Conservation (phyloP, 345 rosid genomes). For the Chamaenerion angustifolium region DNA sequence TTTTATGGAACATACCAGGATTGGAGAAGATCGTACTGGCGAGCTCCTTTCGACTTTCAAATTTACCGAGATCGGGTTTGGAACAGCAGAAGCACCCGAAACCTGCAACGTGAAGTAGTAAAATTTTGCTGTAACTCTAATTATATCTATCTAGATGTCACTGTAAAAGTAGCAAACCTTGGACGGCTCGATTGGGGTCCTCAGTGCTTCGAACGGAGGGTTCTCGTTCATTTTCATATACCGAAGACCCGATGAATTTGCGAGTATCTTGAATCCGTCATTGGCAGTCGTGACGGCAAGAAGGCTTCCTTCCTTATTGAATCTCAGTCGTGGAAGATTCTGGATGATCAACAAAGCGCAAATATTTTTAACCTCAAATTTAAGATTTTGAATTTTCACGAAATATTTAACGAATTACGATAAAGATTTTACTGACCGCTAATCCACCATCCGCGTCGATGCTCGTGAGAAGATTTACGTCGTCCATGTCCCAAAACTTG, state of each 20-base stretch:
- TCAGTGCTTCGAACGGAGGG: slow-evolving; percentile 47
- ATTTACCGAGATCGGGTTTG: slow-evolving; percentile 38
- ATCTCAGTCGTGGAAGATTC: slow-evolving; percentile 66
- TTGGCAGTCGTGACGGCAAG: slow-evolving; percentile 82
- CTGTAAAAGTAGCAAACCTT: no score
- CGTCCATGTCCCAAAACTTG: slow-evolving; percentile 94
- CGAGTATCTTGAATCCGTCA: slow-evolving; percentile 84
- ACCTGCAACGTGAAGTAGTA: slow-evolving; percentile 22
- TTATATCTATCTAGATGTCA: no score
- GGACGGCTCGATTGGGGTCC: slow-evolving; percentile 52
- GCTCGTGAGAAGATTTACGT: slow-evolving; percentile 31
- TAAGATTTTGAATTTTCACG: no score
- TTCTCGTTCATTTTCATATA: slow-evolving; percentile 45
- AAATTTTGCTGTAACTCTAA: no score
- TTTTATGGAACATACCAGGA: slow-evolving; percentile 2
- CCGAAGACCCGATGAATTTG: slow-evolving; percentile 54
- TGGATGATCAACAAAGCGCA: slow-evolving; percentile 12
- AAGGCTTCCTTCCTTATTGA: slow-evolving; percentile 81
- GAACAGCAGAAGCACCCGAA: slow-evolving; percentile 40
- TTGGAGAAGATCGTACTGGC: slow-evolving; percentile 58
- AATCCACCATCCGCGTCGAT: slow-evolving; percentile 84
- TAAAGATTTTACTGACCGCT: slow-evolving; percentile 38
- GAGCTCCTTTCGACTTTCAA: slow-evolving; percentile 79
- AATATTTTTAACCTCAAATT: slow-evolving; percentile 1
- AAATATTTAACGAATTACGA: neutral